A percentile compares a stretch with the other conserved stretches of the same genome.
These are phyloP conservation scores for Hymenoscyphus fraxineus DNA, from an alignment of 2,329 filamentous ascomycete species.

Conservation along the genomic window DNA sequence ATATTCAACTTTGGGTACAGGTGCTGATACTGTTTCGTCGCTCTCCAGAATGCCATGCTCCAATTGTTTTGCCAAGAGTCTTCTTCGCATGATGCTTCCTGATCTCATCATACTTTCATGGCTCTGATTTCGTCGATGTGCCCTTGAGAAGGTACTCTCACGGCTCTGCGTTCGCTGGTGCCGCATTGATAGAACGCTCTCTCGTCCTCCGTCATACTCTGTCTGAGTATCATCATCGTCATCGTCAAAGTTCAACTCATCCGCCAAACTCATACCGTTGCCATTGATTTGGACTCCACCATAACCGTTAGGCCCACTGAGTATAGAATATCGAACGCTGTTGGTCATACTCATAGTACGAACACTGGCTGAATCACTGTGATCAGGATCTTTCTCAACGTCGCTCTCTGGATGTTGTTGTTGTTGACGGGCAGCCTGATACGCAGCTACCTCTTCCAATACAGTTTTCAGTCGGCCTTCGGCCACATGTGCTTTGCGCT, in stretches of 20 bases:
- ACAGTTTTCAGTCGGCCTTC: conserved; percentile 81
- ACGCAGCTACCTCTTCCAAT: conserved; percentile 77
- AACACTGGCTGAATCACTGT: conserved; percentile 65
- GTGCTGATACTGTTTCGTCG: conserved; percentile 40
- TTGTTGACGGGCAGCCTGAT: conserved; percentile 54
- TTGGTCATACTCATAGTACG: conserved; percentile 70
- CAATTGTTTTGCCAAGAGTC: conserved; percentile 51
- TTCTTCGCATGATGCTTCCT: conserved; percentile 52
- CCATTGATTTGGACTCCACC: conserved; percentile 57
- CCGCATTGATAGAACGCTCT: conserved; percentile 54
- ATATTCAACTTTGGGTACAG: conserved; percentile 52
- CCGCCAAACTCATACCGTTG: conserved; percentile 75
- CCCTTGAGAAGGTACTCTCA: conserved; percentile 49
- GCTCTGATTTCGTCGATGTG: conserved; percentile 55
- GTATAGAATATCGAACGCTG: conserved; percentile 69
- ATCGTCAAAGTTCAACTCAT: conserved; percentile 85
- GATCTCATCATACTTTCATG: conserved; percentile 54
- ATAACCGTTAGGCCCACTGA: conserved; percentile 52
- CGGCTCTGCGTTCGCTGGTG: conserved; percentile 55
- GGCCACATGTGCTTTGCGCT: conserved; percentile 84
- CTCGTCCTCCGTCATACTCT: conserved; percentile 62
- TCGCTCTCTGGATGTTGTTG: conserved; percentile 53
- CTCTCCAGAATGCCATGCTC: conserved; percentile 51
- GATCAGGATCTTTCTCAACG: conserved; percentile 52
- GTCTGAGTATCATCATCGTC: conserved; percentile 68